A percentile compares a stretch with the other conserved stretches of the same genome.
Evolutionary conservation across 2,329 filamentous ascomycete species (phyloP).

Genomic region (Drechslera avenae): DNA sequence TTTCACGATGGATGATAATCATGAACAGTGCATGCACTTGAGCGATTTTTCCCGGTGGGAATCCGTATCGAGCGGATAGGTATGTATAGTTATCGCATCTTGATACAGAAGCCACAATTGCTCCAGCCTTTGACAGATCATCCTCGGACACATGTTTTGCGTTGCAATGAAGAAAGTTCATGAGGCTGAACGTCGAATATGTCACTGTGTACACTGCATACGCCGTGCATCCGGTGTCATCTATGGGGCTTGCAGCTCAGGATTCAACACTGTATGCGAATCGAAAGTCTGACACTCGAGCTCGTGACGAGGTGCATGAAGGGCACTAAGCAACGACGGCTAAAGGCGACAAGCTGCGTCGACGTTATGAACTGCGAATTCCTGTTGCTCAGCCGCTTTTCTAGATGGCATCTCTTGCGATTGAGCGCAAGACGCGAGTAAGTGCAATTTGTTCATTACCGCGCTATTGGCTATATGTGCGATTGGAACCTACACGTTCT

Average conservation of each 20-base stretch:
- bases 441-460: neutral
- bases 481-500: neutral
- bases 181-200: constrained; percentile 16
- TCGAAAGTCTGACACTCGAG: constrained; percentile 5
- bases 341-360: constrained; percentile 14
- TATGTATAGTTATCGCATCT: neutral
- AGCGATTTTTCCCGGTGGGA: constrained; percentile 14
- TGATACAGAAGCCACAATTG: neutral
- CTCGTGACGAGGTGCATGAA: constrained; percentile 13
- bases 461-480: neutral
- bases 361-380: constrained; percentile 20
- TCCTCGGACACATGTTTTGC: neutral
- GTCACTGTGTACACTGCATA: constrained; percentile 13
- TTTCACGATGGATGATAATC: neutral
- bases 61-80: neutral
- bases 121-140: neutral
- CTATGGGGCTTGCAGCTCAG: constrained; percentile 3
- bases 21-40: neutral
- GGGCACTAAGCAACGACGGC: constrained; percentile 7
- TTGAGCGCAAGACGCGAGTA: neutral
- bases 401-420: neutral
- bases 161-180: constrained; percentile 6
- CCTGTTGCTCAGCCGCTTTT: constrained; percentile 13
- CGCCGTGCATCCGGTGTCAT: constrained; percentile 23
- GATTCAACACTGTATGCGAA: constrained; percentile 4